Evolutionary conservation across 2,329 filamentous ascomycete genomes (phyloP), one percentile per base, ranked within the genome.

Genomic region (Ophiostoma triangulosporum): DNA sequence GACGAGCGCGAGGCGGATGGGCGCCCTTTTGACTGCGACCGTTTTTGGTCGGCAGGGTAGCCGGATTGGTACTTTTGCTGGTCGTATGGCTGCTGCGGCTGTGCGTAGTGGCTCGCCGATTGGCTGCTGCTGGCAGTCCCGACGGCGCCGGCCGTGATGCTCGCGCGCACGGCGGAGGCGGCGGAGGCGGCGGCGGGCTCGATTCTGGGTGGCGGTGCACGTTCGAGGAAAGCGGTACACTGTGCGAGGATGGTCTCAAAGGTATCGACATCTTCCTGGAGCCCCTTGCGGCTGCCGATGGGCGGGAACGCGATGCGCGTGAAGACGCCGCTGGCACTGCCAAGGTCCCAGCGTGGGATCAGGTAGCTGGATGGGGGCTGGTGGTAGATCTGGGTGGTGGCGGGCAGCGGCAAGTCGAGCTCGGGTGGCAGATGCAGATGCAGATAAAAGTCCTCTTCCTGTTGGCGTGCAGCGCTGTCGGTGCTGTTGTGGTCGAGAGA

Each of bases 331-430:
- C 83, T 85, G 54, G 93, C 86, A 1, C 86, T 87, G 4, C 88
- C 90, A 15, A 96, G 72, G 63, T 97, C 91, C 89, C 91, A 96
- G 60, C 91, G 83, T 15, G 93, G 93, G 57, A 98, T 95, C 48
- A 97, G 75, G 65, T 97, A 97, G 72, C 88, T 95, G 58, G 77
- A 81, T 0, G 91, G 91, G 6, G 90, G 89, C 69, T 97, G 88
- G 68, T 95, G 89, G 70, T 95, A 97, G 66, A 98, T 93, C 67
- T 97, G 91, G 0, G 93, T 97, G 0, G 90, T 97, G 17, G 91
- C 91, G 12, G 93, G 93, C 14, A 97, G 76, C 6, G 93, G 88
- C 6, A 97, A 79, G 62, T 97, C 91, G 61, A 98, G 81, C 73
- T 96, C 91, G 20, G 91, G 91, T 14, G 91, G 90, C 9, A 97